Evolutionary conservation across 371 early-diverging fungal genomes (phyloP).

Genomic region (Fennellomyces sp.): DNA sequence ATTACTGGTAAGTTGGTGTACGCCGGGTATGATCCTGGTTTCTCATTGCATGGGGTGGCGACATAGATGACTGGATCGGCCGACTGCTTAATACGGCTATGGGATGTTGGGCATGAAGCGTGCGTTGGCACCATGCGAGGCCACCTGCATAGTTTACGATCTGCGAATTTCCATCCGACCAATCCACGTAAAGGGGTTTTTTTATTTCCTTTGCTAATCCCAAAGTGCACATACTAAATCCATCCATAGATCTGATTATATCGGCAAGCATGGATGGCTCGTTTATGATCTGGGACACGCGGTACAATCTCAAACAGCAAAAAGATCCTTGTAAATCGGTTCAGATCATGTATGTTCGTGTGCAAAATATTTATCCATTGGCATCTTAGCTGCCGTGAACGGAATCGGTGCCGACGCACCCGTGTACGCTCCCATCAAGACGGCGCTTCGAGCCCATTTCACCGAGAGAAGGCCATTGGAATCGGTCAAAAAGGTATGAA

Average conservation of each 20-base stretch:
- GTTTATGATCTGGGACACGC: conserved; percentile 68
- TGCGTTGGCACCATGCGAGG: conserved; percentile 49
- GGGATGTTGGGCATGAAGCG: conserved; percentile 59
- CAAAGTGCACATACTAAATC: not conserved
- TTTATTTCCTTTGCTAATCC: not conserved
- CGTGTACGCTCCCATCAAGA: conserved; percentile 26
- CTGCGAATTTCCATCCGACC: conserved; percentile 53
- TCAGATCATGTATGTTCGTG: no score
- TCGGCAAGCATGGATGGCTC: conserved; percentile 68
- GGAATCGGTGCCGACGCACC: conserved; percentile 10
- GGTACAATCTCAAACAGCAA: conserved; percentile 23
- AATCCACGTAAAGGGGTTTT: conserved; percentile 52
- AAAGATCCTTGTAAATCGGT: not conserved
- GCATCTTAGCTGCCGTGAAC: no score
- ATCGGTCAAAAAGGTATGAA: no score
- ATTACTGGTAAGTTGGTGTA: conserved; percentile 28
- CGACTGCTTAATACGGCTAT: conserved; percentile 60
- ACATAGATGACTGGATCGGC: conserved; percentile 61
- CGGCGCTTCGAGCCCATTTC: conserved; percentile 23
- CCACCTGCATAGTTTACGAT: conserved; percentile 59
- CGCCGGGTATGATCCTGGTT: not conserved
- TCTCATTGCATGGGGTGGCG: not conserved
- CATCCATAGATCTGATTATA: conserved; percentile 53
- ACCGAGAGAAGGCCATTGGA: no score
- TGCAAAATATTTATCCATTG: no score